phyloP scores from a whole-genome alignment of 106 monocot genomes.

The Phalaenopsis equestris region DNA sequence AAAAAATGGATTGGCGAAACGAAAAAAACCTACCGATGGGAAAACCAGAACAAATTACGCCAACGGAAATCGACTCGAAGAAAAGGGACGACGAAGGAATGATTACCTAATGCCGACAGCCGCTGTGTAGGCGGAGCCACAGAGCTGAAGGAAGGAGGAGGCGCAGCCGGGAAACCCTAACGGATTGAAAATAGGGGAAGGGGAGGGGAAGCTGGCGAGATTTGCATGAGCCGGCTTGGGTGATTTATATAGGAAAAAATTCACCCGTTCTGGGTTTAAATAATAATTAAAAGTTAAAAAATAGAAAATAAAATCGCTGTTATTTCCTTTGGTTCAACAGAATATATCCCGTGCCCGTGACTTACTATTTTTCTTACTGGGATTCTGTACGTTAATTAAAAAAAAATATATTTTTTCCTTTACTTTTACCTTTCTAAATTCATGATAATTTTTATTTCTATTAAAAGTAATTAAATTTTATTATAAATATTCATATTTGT shows the following conservation, averaged over 20 bases:
- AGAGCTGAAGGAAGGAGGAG: not conserved
- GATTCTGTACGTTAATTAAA: too few relatives aligned
- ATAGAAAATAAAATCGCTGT: not conserved
- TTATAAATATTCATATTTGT: not conserved
- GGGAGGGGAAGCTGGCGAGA: conserved; percentile 9
- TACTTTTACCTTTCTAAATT: not conserved
- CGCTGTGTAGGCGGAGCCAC: not conserved
- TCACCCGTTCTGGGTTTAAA: not conserved
- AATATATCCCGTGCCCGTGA: not conserved
- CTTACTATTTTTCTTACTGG: not conserved
- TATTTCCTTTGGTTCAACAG: too few relatives aligned
- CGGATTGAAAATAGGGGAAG: not conserved
- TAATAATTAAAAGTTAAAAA: not conserved
- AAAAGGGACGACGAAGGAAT: not conserved
- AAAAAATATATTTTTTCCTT: not conserved
- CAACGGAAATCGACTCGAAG: not conserved
- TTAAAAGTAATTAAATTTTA: not conserved
- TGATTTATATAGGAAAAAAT: conserved; percentile 13
- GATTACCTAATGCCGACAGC: not conserved
- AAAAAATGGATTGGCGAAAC: not conserved
- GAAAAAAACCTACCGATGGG: not conserved
- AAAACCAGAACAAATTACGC: not conserved
- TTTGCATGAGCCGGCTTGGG: conserved; percentile 6
- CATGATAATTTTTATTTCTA: not conserved
- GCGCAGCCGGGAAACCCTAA: not conserved